phyloP scores from a whole-genome alignment of 805 yeast genomes.

The Starmera caribaea region DNA sequence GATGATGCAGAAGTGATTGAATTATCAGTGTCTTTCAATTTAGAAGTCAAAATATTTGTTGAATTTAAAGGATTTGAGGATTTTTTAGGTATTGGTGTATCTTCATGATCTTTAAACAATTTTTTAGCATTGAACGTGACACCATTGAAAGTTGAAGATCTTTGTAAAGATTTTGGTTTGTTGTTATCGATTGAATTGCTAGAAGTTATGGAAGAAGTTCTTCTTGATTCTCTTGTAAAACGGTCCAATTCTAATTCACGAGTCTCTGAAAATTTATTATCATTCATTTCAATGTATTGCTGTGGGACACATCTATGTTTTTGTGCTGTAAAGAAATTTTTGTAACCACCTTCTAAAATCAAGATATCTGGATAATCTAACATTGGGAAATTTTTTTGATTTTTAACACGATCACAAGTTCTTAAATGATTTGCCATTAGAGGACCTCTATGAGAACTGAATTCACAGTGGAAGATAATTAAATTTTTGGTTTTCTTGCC shows the following conservation, averaged over 20 bases:
- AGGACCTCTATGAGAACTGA: slow-evolving; percentile 90
- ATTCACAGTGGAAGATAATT: slow-evolving; percentile 89
- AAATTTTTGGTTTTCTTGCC: slow-evolving; percentile 25
- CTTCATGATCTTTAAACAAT: no score
- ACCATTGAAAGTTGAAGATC: no score
- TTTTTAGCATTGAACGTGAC: no score
- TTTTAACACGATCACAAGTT: slow-evolving; percentile 68
- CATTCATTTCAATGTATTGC: slow-evolving; percentile 82
- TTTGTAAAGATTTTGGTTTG: slow-evolving; percentile 4
- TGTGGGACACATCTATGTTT: slow-evolving; percentile 60
- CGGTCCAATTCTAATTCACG: slow-evolving; percentile 46
- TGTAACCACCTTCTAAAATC: slow-evolving; percentile 87
- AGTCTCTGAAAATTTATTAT: slow-evolving; percentile 36
- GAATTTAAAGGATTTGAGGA: no score
- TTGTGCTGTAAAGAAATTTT: slow-evolving; percentile 55
- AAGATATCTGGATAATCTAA: slow-evolving; percentile 84
- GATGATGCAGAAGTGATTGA: background rate
- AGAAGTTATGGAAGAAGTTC: slow-evolving; percentile 25
- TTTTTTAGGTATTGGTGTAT: no score
- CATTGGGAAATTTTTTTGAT: slow-evolving; percentile 69
- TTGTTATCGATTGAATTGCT: slow-evolving; percentile 13
- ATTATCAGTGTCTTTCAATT: no score
- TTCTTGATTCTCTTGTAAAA: slow-evolving; percentile 37
- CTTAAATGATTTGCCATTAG: slow-evolving; percentile 81
- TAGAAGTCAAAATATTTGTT: no score